Conservation (phyloP, 305 asterid genomes). For the Coffea humblotiana region DNA sequence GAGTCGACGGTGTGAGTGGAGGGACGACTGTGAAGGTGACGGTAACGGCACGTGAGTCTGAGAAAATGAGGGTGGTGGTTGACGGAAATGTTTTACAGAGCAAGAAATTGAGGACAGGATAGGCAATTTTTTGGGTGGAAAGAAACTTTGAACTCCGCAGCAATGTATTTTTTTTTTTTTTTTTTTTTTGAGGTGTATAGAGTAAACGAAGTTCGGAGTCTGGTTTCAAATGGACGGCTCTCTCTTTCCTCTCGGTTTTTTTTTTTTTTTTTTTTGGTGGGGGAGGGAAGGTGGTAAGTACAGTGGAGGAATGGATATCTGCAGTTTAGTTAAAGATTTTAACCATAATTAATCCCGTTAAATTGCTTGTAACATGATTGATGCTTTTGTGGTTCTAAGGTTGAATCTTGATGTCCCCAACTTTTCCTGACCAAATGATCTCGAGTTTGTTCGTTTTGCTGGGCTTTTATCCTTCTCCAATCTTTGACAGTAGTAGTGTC, state of each 20-base stretch:
- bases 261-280: too few relatives aligned
- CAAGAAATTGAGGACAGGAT: background rate
- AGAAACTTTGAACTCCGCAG: background rate
- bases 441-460: constrained; percentile 34
- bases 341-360: background rate
- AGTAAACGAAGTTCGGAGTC: background rate
- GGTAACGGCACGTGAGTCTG: constrained; percentile 64
- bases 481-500: constrained; percentile 27
- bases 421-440: constrained; percentile 41
- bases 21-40: constrained; percentile 43
- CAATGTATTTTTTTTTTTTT: too few relatives aligned
- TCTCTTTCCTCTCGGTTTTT: background rate
- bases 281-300: too few relatives aligned
- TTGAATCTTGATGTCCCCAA: constrained; percentile 22
- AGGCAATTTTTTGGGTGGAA: constrained; percentile 10
- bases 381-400: constrained; percentile 14
- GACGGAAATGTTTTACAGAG: background rate
- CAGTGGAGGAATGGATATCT: too few relatives aligned
- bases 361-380: constrained; percentile 16
- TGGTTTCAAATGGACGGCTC: too few relatives aligned
- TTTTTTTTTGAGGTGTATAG: background rate
- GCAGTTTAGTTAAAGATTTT: background rate
- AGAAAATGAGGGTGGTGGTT: background rate
- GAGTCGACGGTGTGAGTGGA: constrained; percentile 15
- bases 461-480: constrained; percentile 33